Percentiles rank a stretch among this genome's conserved stretches.
Evolutionary conservation across 169 alveolate genomes (phyloP).

Genomic region (Plasmodium vivax): DNA sequence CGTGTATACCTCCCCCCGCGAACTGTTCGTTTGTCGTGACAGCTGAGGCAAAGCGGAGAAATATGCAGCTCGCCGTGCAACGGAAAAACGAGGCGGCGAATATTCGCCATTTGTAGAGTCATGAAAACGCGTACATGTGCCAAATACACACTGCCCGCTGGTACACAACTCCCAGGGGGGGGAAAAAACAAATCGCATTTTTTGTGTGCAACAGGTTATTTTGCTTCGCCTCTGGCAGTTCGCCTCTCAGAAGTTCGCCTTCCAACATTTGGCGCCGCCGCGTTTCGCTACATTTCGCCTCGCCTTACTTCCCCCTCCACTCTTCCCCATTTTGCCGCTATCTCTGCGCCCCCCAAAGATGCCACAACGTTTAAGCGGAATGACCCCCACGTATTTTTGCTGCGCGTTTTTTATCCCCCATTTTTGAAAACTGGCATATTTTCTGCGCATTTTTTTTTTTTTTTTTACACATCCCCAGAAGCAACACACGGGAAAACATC

Average conservation of each 20-base stretch:
- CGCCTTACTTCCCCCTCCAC: neutral
- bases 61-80: neutral
- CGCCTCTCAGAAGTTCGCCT: neutral
- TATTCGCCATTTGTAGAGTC: neutral
- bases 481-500: neutral
- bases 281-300: neutral
- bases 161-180: neutral
- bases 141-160: neutral
- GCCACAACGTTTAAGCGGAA: neutral
- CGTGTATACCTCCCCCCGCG: neutral
- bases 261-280: neutral
- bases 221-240: neutral
- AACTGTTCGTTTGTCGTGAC: neutral
- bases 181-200: neutral
- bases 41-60: neutral
- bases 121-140: neutral
- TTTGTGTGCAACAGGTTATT: conserved; percentile 21
- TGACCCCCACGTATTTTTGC: neutral
- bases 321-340: neutral
- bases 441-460: neutral
- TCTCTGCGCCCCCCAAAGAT: neutral
- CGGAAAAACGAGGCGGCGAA: neutral
- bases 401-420: neutral
- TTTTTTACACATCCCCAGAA: neutral
- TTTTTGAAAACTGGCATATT: neutral